A percentile compares a stretch with the other conserved stretches of the same genome.
phyloP scores from a whole-genome alignment of 768 basidiomycete genomes.

The Agaricus blazei region DNA sequence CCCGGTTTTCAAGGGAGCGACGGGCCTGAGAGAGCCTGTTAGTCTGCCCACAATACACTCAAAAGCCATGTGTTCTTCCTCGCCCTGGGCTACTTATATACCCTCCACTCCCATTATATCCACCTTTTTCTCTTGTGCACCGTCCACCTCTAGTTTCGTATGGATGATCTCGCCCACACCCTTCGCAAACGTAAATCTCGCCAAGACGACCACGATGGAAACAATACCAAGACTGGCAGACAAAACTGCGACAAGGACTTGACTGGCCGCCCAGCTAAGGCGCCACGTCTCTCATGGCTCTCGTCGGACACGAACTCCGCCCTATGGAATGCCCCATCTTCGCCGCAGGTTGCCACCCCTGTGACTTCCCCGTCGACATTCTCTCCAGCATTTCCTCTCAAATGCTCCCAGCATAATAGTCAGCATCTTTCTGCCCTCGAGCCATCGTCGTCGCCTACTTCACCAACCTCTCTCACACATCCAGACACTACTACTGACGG shows the following conservation, averaged over 20 bases:
- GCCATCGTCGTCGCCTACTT: constrained; percentile 3
- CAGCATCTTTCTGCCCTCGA: constrained; percentile 15
- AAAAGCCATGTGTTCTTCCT: constrained; percentile 39
- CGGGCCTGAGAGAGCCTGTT: constrained; percentile 9
- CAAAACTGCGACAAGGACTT: constrained; percentile 26
- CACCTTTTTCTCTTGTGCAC: constrained; percentile 23
- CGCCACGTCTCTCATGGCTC: constrained; percentile 39
- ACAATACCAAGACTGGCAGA: constrained; percentile 33
- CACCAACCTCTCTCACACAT: constrained; percentile 16
- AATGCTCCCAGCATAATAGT: background rate
- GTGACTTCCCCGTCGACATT: constrained; percentile 21
- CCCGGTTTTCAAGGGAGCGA: constrained; percentile 12
- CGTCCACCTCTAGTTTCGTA: constrained; percentile 19
- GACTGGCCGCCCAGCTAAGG: constrained; percentile 17
- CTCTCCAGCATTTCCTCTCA: constrained; percentile 14
- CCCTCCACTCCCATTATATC: constrained; percentile 17
- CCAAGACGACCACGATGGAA: constrained; percentile 35
- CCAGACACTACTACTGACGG: constrained; percentile 23
- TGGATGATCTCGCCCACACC: constrained; percentile 62
- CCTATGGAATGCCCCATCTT: constrained; percentile 24
- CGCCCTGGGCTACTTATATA: constrained; percentile 33
- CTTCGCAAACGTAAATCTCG: constrained; percentile 67
- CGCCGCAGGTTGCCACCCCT: constrained; percentile 27
- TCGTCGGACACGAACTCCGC: constrained; percentile 20
- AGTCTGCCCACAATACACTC: constrained; percentile 14